Evolutionary conservation across 108 stramenopile genomes (phyloP), one percentile per base, ranked within the genome.

Genomic region (Skeletonema grethae): DNA sequence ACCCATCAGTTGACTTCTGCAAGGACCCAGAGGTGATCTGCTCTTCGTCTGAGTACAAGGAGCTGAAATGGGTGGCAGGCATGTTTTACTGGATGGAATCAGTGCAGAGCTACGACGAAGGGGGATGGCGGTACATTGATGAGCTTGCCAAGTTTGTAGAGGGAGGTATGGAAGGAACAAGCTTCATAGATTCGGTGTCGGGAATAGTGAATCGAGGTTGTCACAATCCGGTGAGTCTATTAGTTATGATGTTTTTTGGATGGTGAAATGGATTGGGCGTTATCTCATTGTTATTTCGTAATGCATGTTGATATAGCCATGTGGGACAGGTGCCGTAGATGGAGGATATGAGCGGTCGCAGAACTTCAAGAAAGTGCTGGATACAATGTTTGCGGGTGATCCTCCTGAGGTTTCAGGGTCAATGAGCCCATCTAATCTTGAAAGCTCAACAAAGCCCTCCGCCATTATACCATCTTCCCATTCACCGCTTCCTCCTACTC

Each of bases 41-140:
- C 50, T 28, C 64, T 15, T 31, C 28, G 24, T 68, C 56, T 34
- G 60, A 80, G 9, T 31, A 65, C 7, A 35, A 43, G 13, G 72
- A 66, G 65, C 65, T 73, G 63, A 73, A 73, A 30, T 73, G 72
- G 72, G 79, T 83, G 39, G 67, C 77, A 43, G 82, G 82, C 13
- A 20, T 82, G 15, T 85, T 85, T 45, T 82, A 82, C 18, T 85
- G 84, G 84, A 75, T 85, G 63, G 75, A 75, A 22, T 45, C 41
- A 4, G 73, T 85, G 0, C 80, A 85, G 56, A 55, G 28, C 7
- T 82, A 85, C 67, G 56, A 82, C 45, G 32, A 32, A 1, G 59
- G 57, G 11, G 84, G 84, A 2, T 82, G 76, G 77, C 39, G 73
- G 45, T 82, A 82, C 53, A 67, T 64, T 10, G 50, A 15, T 5